A percentile compares a stretch with the other conserved stretches of the same genome.
phyloP scores from a whole-genome alignment of 1,284 basidiomycete genomes.

The Ustanciosporium gigantosporum region DNA sequence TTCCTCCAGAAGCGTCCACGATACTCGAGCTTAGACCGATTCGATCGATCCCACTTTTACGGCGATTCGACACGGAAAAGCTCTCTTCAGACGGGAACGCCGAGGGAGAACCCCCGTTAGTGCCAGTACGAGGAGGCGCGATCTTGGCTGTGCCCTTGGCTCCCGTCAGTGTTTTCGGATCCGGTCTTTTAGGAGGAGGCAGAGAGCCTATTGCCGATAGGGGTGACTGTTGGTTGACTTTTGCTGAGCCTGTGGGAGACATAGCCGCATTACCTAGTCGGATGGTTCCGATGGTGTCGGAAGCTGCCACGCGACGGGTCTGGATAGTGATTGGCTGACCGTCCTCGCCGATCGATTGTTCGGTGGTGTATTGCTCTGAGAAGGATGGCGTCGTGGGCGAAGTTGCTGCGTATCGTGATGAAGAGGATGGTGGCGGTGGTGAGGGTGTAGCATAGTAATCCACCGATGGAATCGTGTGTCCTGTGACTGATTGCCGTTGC shows the following conservation, averaged over 20 bases:
- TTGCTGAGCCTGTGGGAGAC: conserved; percentile 7
- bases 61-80: neutral
- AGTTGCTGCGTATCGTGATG: neutral
- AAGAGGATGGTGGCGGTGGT: conserved; percentile 6
- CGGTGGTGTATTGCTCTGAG: conserved; percentile 15
- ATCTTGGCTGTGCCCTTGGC: conserved; percentile 36
- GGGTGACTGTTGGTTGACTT: conserved; percentile 30
- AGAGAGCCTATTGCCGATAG: conserved; percentile 17
- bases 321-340: conserved; percentile 29
- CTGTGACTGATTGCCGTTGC: neutral
- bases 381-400: conserved; percentile 4
- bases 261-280: conserved; percentile 17
- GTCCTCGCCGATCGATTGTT: conserved; percentile 18
- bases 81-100: conserved; percentile 4
- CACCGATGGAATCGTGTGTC: conserved; percentile 10
- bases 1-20: conserved; percentile 39
- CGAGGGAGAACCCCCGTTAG: conserved; percentile 1
- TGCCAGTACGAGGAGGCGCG: conserved; percentile 22
- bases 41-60: conserved; percentile 33
- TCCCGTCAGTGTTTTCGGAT: conserved; percentile 34
- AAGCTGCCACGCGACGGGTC: conserved; percentile 32
- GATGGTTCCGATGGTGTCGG: conserved; percentile 34
- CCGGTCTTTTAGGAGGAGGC: conserved; percentile 19
- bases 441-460: conserved; percentile 35
- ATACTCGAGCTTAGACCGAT: conserved; percentile 38